These are phyloP conservation scores for Meyerozyma smithsonii DNA, from an alignment of 1,139 yeast species.

Conservation along the genomic window DNA sequence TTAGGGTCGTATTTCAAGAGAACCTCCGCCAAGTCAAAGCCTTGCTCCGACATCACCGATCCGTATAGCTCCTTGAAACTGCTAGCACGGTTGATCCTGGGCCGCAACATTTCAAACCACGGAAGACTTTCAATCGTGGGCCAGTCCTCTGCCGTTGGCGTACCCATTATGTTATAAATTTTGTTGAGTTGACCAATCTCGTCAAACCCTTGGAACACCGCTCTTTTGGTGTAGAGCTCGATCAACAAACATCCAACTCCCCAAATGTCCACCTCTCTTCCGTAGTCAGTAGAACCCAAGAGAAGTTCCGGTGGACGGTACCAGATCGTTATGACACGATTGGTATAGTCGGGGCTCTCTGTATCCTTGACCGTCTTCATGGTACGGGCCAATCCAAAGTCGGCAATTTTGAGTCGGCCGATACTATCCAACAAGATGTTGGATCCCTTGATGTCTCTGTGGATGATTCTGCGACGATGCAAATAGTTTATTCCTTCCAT, in stretches of 20 bases:
- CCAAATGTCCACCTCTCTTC: constrained; percentile 93
- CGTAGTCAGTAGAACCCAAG: constrained; percentile 85
- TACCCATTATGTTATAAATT: constrained; percentile 81
- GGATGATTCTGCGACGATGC: constrained; percentile 76
- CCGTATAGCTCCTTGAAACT: constrained; percentile 47
- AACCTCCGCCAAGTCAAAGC: constrained; percentile 61
- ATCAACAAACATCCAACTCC: constrained; percentile 90
- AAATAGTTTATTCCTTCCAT: constrained; percentile 77
- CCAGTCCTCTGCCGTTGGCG: constrained; percentile 76
- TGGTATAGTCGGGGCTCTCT: constrained; percentile 75
- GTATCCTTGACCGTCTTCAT: constrained; percentile 53
- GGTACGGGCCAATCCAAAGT: constrained; percentile 88
- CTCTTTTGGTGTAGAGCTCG: constrained; percentile 70
- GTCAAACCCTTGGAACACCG: constrained; percentile 83
- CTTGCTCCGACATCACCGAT: constrained; percentile 44
- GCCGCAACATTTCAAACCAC: constrained; percentile 86
- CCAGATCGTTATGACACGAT: constrained; percentile 94
- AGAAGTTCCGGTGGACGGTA: constrained; percentile 94
- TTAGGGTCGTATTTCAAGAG: constrained; percentile 67
- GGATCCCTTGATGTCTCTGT: constrained; percentile 93
- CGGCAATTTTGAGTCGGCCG: constrained; percentile 83
- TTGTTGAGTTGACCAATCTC: constrained; percentile 79
- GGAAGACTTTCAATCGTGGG: constrained; percentile 73
- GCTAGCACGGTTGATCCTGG: constrained; percentile 43
- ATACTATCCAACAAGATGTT: constrained; percentile 70